phyloP scores from a whole-genome alignment of 257 asterid species.

The Solanum chaucha region DNA sequence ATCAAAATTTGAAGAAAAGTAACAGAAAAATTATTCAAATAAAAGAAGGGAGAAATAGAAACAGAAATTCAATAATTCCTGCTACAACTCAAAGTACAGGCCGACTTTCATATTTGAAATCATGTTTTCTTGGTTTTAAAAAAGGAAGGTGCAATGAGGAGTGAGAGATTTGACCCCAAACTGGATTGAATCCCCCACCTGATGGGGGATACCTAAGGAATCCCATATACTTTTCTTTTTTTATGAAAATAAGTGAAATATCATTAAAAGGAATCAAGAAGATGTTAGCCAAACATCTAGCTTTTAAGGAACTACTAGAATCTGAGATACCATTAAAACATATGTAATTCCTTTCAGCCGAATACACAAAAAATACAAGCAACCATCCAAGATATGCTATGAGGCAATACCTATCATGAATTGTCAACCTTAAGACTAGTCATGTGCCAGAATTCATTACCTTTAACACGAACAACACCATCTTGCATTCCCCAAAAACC shows the following conservation, averaged over 20 bases:
- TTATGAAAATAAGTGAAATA: not conserved
- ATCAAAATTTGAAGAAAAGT: not conserved
- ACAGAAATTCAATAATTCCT: not conserved
- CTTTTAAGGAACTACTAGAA: not conserved
- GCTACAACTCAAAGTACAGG: not conserved
- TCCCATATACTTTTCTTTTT: not conserved
- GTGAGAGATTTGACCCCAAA: not conserved
- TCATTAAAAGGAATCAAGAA: not conserved
- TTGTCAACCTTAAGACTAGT: constrained; percentile 66
- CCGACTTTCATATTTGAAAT: not conserved
- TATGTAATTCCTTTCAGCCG: not conserved
- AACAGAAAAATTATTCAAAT: not conserved
- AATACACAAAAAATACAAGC: not conserved
- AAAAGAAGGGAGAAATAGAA: not conserved
- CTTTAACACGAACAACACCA: constrained; percentile 64
- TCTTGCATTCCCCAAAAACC: constrained; percentile 38
- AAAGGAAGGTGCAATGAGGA: not conserved
- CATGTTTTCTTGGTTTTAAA: not conserved
- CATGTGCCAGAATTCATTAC: constrained; percentile 96
- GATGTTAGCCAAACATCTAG: not conserved
- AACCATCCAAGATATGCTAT: not conserved
- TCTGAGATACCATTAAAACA: not conserved
- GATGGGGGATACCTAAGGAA: not conserved
- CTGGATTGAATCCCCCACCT: not conserved
- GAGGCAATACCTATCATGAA: constrained; percentile 52